Base-by-base conservation (phyloP, 352 stramenopile species). In the Pilasporangium apinafurcum region DNA sequence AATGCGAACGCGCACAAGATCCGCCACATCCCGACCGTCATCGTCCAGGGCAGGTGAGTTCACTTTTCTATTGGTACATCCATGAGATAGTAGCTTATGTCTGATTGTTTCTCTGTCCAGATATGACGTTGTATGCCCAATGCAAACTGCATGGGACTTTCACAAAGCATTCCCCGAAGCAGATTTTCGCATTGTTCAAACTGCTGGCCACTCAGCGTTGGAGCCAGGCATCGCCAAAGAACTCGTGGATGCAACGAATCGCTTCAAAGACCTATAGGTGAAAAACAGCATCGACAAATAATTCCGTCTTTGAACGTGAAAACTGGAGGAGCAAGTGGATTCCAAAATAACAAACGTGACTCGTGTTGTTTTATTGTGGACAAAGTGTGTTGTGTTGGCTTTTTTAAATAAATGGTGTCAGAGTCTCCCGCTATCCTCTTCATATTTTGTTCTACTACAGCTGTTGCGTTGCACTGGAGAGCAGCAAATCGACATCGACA, bases 1-100 rank as follows among this genome's bases (percentile, higher is more conserved):
- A 81, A 95, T 33, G 81, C 95, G 40, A 87, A 96, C 49, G 76
- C 77, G 27, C 65, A 87, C 61, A 92, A 92, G 67, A 96, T 96
- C 58, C 77, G 80, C 34, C 78, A 97, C 60, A 96, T 97, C 54
- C 88, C 88, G 7, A 93, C 80, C 4, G 77, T 96, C 2, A 95
- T 97, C 44, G 82, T 97, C 16, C 88, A 97, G 53, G 86, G 88
- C 53, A 60, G 88, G 64, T 92, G 62, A 34, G 44, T 17, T 38
- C n/a, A 31, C 32, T 56, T 44, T n/a, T 39, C 26, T 27, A 9
- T 21, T 20, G 44, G 13, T 35, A n/a, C 40, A 28, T 24, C 22
- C n/a, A 37, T 32, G 12, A 14, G 21, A 22, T 33, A 1, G 10
- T 33, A 37, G 2, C 9, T 38, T 24, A 34, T 38, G 18, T 34